Conservation (phyloP, 495 filamentous ascomycete genomes). For the Lentithecium fluviatile region DNA sequence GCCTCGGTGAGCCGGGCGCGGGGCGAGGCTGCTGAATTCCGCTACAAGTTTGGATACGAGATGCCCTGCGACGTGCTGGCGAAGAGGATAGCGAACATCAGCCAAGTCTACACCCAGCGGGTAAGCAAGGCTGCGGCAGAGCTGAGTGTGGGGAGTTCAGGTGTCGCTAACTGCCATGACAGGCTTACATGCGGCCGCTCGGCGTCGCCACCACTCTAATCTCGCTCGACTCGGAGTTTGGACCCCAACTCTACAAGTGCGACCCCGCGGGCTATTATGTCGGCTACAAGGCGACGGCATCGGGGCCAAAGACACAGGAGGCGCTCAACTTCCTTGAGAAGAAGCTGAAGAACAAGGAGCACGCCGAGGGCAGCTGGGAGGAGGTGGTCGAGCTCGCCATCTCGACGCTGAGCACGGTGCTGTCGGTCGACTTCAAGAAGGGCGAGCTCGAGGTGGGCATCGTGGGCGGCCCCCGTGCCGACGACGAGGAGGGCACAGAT, state of each 20-base stretch:
- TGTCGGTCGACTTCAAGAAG: conserved; percentile 99
- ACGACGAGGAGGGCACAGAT: conserved; percentile 77
- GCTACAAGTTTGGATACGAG: conserved; percentile 98
- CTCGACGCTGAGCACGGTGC: conserved; percentile 86
- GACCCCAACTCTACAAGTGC: conserved; percentile 97
- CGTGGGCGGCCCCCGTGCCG: conserved; percentile 76
- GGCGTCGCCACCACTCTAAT: conserved; percentile 93
- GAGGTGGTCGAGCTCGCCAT: conserved; percentile 97
- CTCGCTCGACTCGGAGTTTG: conserved; percentile 86
- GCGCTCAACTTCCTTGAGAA: conserved; percentile 97
- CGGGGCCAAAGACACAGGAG: conserved; percentile 97
- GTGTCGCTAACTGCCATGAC: conserved; percentile 29
- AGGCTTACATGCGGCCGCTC: conserved; percentile 98
- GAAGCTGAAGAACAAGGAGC: conserved; percentile 99
- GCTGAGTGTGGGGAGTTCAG: conserved; percentile 7
- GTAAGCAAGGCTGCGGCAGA: conserved; percentile 52
- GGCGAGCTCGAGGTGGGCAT: conserved; percentile 96
- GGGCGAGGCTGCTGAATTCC: conserved; percentile 94
- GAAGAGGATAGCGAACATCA: conserved; percentile 97
- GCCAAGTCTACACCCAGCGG: conserved; percentile 97
- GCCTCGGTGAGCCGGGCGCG: conserved; percentile 88
- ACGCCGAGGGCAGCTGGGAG: conserved; percentile 89
- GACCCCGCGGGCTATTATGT: conserved; percentile 97
- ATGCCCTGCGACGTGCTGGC: conserved; percentile 97
- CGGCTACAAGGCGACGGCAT: conserved; percentile 96